Evolutionary conservation across 768 basidiomycete genomes (phyloP).

Genomic region (Rhodocollybia butyracea): DNA sequence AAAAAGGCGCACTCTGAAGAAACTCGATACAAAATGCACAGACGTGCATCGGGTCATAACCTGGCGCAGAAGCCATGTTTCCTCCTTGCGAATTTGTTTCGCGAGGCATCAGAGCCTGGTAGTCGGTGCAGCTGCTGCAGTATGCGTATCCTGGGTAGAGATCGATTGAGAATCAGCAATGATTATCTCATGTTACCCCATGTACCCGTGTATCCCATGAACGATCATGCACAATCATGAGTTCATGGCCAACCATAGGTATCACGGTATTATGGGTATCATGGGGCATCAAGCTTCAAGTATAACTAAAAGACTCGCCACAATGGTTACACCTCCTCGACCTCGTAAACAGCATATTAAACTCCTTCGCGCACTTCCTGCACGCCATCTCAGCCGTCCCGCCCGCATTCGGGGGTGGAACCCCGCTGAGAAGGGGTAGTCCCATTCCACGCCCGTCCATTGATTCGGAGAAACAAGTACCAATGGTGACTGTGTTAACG

Average conservation of each 20-base stretch:
- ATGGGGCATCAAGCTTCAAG: not conserved
- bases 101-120: conserved; percentile 76
- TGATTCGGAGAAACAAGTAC: too few species aligned
- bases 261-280: too few species aligned
- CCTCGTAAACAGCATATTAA: conserved; percentile 62
- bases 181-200: too few species aligned
- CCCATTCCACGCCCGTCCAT: conserved; percentile 28
- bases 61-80: conserved; percentile 29
- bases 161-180: too few species aligned
- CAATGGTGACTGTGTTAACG: too few species aligned
- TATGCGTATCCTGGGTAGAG: conserved; percentile 57
- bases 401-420: conserved; percentile 37
- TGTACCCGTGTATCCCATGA: too few species aligned
- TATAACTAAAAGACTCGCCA: conserved; percentile 35
- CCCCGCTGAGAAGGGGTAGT: conserved; percentile 70
- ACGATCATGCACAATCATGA: too few species aligned
- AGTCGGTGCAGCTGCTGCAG: conserved; percentile 73
- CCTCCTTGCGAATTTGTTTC: conserved; percentile 18
- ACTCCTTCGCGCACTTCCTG: conserved; percentile 73
- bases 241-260: too few species aligned
- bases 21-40: conserved; percentile 75
- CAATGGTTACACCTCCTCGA: conserved; percentile 72
- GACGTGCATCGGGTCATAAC: conserved; percentile 64
- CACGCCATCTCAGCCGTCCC: conserved; percentile 38
- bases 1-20: conserved; percentile 48